Evolutionary conservation across 192 early-diverging fungal genomes (phyloP), one percentile per base, ranked within the genome.

Genomic region (Linnemannia exigua): DNA sequence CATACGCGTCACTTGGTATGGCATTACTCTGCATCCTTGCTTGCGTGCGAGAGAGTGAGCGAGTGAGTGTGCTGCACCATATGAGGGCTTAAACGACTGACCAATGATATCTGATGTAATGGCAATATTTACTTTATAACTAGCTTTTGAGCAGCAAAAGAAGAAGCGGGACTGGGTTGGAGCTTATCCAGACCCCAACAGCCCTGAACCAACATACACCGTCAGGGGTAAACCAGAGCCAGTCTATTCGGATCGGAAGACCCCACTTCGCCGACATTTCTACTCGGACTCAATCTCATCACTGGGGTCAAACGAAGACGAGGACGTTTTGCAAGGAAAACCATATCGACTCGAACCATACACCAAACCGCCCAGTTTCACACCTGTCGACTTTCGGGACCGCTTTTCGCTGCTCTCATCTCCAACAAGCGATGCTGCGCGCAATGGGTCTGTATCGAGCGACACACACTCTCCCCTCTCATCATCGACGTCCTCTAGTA

Each of bases 341-440:
- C 83, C 83, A 7, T 86, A 86, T 33, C 77, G 79, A 37, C 47
- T 86, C 38, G 72, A 80, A 67, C 83, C 83, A 25, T 86, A 86
- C 44, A 86, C 78, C 12, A 86, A 79, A 67, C 38, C 46, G 1
- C 78, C 83, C 1, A 36, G 70, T 25, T 76, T 79, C 47, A 76
- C 68, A 16, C 74, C 74, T 14, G 74, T 78, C 12, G 68, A 54
- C 35, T 86, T 74, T 22, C 77, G 73, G 69, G 66, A 75, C 35
- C 68, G 37, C n/a, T 70, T 66, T 11, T 50, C 69, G 38, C 17
- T 36, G 47, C n/a, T 54, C 52, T 54, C 52, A 25, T 25, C 52
- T 54, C 25, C 52, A 25, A 54, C 52, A n/a, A 54, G 25, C 52
- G 52, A n/a, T n/a, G 8, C 52, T 54, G 52, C 52, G n/a, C 52